Percentiles rank a stretch among this genome's conserved stretches.
Conservation (phyloP, 2,329 filamentous ascomycete genomes). For the Pseudocercospora vitis region DNA sequence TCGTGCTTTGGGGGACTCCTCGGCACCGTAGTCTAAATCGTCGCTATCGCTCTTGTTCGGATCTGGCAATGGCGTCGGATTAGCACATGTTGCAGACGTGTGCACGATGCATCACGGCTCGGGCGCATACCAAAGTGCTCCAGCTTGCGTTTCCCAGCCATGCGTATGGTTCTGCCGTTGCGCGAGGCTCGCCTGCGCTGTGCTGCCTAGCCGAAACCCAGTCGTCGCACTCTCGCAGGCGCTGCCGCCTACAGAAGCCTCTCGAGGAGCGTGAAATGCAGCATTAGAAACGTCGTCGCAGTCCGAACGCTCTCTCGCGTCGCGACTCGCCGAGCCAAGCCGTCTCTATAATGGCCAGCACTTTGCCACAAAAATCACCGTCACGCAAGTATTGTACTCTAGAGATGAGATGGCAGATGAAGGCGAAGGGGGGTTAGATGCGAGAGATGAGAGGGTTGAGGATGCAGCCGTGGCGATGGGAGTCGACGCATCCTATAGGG, state of each 20-base stretch:
- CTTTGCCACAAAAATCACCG: not conserved
- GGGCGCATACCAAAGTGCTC: no score
- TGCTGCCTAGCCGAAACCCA: no score
- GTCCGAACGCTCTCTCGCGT: not conserved
- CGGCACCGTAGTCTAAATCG: conserved; percentile 40
- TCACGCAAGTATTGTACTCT: not conserved
- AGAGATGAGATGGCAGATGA: not conserved
- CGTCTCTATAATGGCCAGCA: not conserved
- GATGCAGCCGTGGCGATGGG: conserved; percentile 4
- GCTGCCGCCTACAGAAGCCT: not conserved
- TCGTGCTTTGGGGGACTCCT: conserved; percentile 23
- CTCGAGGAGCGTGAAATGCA: not conserved
- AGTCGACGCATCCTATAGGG: not conserved
- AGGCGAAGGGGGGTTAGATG: not conserved
- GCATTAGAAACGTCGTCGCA: not conserved
- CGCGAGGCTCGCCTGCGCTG: conserved; percentile 9
- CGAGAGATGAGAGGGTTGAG: not conserved
- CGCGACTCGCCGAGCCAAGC: not conserved
- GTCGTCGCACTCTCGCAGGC: not conserved
- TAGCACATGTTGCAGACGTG: no score
- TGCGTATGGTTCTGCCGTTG: conserved; percentile 3
- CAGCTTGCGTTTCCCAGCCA: conserved; percentile 40
- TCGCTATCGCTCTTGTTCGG: conserved; percentile 40
- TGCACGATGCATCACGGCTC: no score
- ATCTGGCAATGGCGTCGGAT: no score